These are phyloP conservation scores for Phytophthora sansomeana DNA, from an alignment of 352 stramenopile genomes.

Conservation along the genomic window DNA sequence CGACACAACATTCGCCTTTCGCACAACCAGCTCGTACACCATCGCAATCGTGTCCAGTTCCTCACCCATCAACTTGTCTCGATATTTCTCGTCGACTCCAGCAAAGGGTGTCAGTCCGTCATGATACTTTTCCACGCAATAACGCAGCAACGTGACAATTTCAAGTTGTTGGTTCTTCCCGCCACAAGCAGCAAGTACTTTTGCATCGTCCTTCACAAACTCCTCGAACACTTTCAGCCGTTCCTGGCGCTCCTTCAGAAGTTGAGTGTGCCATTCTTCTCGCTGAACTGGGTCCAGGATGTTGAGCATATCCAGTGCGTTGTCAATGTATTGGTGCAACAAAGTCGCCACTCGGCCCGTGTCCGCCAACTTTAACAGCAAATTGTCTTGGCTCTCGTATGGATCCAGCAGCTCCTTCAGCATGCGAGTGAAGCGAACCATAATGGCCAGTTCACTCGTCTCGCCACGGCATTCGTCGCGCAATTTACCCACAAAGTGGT, in stretches of 20 bases:
- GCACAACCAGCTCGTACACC: conserved; percentile 36
- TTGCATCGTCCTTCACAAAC: conserved; percentile 17
- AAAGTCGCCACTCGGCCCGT: conserved; percentile 34
- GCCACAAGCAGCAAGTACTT: conserved; percentile 24
- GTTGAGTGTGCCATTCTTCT: conserved; percentile 22
- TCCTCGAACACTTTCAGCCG: conserved; percentile 30
- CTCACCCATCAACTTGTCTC: conserved; percentile 30
- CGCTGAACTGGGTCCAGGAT: conserved; percentile 14
- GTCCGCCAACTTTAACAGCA: conserved; percentile 43
- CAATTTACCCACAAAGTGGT: conserved; percentile 35
- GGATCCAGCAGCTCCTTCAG: conserved; percentile 35
- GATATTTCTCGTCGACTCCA: conserved; percentile 28
- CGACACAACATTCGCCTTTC: conserved; percentile 32
- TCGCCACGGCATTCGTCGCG: conserved; percentile 20
- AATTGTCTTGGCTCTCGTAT: conserved; percentile 40
- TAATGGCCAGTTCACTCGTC: conserved; percentile 30
- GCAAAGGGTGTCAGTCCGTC: conserved; percentile 32
- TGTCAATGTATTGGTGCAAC: conserved; percentile 37
- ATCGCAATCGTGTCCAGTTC: conserved; percentile 36
- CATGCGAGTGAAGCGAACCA: conserved; percentile 34
- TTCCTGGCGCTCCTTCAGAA: conserved; percentile 26
- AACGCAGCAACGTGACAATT: conserved; percentile 40
- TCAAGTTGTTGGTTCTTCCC: conserved; percentile 39
- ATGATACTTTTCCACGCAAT: conserved; percentile 38
- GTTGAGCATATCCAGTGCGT: conserved; percentile 25